phyloP scores from a whole-genome alignment of 1,284 basidiomycete species.

The Ustilago sp. region DNA sequence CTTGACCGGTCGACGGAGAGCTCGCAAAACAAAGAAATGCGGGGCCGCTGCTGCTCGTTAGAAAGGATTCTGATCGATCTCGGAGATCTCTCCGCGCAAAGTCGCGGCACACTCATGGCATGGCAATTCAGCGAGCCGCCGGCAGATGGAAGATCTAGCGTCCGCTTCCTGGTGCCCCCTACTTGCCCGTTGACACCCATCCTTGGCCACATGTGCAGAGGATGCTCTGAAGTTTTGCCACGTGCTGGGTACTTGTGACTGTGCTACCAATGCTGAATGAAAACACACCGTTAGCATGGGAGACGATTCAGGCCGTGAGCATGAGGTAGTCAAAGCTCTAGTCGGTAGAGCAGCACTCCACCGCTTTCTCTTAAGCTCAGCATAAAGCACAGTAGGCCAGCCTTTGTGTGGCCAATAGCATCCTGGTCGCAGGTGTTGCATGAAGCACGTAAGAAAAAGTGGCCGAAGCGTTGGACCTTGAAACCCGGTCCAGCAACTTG shows the following conservation, averaged over 20 bases:
- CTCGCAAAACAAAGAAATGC: slow-evolving; percentile 2
- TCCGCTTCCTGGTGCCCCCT: not conserved
- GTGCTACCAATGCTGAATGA: no score
- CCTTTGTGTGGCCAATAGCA: no score
- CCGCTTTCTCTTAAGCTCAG: no score
- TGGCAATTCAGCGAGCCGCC: not conserved
- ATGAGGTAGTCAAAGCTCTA: no score
- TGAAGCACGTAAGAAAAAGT: slow-evolving; percentile 1
- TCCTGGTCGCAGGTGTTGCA: no score
- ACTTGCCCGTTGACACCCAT: not conserved
- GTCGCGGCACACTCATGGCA: no score
- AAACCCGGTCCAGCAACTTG: not conserved
- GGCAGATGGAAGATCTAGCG: not conserved
- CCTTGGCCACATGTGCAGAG: not conserved
- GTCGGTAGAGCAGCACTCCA: no score
- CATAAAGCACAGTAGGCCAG: no score
- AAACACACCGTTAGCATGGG: no score
- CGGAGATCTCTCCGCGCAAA: not conserved
- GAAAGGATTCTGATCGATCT: not conserved
- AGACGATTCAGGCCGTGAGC: no score
- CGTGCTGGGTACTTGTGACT: no score
- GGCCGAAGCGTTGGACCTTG: not conserved
- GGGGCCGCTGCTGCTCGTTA: not conserved
- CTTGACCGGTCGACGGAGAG: slow-evolving; percentile 14
- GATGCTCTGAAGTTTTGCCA: no score